phyloP scores from a whole-genome alignment of 805 yeast species.

The Komagataella mondaviorum region DNA sequence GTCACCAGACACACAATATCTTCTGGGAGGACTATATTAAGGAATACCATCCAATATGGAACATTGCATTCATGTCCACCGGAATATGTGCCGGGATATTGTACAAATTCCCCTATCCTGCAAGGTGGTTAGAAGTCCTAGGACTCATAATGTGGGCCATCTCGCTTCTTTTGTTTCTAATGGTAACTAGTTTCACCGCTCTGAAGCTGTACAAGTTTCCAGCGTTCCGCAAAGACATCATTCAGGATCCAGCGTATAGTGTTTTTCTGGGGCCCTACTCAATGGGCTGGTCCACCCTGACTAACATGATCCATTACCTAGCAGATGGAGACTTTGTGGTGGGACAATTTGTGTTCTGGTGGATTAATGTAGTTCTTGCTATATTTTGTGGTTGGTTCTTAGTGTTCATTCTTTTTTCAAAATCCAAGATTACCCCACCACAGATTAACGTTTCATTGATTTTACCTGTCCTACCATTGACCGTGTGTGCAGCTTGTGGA shows the following conservation, averaged over 20 bases:
- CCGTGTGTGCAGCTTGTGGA: conserved; percentile 68
- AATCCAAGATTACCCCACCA: conserved; percentile 17
- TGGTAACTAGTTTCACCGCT: conserved; percentile 26
- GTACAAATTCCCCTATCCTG: conserved; percentile 39
- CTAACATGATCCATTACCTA: conserved; percentile 38
- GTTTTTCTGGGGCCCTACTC: conserved; percentile 68
- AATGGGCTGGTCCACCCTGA: conserved; percentile 65
- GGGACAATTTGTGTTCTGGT: conserved; percentile 51
- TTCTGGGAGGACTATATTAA: conserved; percentile 3
- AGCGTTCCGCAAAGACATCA: conserved; percentile 11
- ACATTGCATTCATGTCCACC: conserved; percentile 73
- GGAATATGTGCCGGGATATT: conserved; percentile 60
- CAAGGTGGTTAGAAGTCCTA: conserved; percentile 9
- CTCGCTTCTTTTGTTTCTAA: conserved; percentile 32
- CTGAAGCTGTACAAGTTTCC: conserved; percentile 21
- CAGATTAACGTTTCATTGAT: conserved; percentile 44
- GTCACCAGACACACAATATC: neutral
- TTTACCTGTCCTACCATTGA: conserved; percentile 68
- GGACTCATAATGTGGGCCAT: conserved; percentile 31
- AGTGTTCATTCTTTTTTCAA: conserved; percentile 33
- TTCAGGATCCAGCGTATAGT: conserved; percentile 30
- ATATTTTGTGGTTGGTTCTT: conserved; percentile 49
- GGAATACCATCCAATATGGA: conserved; percentile 42
- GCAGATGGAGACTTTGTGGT: conserved; percentile 19
- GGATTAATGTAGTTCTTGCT: conserved; percentile 47